Conservation (phyloP, 2,329 filamentous ascomycete species). For the Aspergillus sp. region DNA sequence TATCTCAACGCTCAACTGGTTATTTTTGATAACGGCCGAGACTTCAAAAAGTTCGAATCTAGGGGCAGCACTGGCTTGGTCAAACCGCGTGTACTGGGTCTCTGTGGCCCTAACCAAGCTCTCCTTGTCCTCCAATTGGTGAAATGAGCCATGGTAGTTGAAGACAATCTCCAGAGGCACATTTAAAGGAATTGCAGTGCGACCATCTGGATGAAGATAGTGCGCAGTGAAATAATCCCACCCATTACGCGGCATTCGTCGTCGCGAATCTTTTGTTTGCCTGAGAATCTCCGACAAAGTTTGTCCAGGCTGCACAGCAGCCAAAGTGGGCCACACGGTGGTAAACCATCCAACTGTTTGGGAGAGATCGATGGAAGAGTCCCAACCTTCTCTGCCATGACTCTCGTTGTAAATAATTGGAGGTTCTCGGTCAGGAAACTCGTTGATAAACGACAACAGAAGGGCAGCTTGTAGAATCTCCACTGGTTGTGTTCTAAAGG, state of each 20-base stretch:
- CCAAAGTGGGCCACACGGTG: constrained; percentile 2
- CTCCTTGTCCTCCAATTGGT: constrained; percentile 9
- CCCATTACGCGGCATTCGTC: constrained; percentile 1
- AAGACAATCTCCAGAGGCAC: constrained; percentile 5
- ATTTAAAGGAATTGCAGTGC: background rate
- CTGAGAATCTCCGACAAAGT: background rate
- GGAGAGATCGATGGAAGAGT: constrained; percentile 13
- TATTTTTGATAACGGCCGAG: background rate
- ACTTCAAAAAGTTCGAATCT: background rate
- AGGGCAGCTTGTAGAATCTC: constrained; percentile 18
- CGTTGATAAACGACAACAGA: constrained; percentile 10
- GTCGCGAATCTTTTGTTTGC: constrained; percentile 5
- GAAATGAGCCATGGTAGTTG: constrained; percentile 8
- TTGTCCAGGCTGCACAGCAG: background rate
- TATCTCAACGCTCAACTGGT: background rate
- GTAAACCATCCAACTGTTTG: constrained; percentile 22
- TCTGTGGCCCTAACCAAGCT: constrained; percentile 3
- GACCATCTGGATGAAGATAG: background rate
- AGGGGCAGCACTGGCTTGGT: background rate
- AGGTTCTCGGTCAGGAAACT: constrained; percentile 9
- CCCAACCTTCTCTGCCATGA: constrained; percentile 17
- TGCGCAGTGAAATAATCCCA: constrained; percentile 4
- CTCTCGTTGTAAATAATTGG: constrained; percentile 18
- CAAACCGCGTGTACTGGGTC: background rate
- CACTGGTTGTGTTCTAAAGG: constrained; percentile 12